phyloP scores from a whole-genome alignment of 495 filamentous ascomycete species.

The Cudoniella acicularis region DNA sequence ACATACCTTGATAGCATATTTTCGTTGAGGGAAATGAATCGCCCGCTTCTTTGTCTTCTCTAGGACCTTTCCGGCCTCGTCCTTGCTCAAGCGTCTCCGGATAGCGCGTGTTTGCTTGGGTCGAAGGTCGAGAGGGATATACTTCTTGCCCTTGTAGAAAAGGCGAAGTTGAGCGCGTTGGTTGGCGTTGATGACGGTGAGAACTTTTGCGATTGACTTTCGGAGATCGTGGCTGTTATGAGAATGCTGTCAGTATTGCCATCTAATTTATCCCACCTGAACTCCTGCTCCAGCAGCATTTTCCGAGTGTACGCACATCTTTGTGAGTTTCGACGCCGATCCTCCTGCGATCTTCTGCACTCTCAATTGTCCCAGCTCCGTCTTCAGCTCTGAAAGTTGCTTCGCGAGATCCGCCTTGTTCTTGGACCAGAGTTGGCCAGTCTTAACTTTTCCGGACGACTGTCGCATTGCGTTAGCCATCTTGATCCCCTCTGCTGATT shows the following conservation, averaged over 20 bases:
- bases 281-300: not conserved
- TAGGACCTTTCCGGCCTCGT: conserved; percentile 76
- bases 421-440: conserved; percentile 95
- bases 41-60: conserved; percentile 92
- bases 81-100: conserved; percentile 83
- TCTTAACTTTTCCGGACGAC: conserved; percentile 92
- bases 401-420: conserved; percentile 94
- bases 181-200: conserved; percentile 99
- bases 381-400: conserved; percentile 91
- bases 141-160: conserved; percentile 99
- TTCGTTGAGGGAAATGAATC: conserved; percentile 95
- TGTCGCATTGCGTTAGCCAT: conserved; percentile 35
- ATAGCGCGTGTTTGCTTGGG: conserved; percentile 95
- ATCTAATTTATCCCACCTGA: conserved; percentile 15
- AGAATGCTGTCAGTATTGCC: conserved; percentile 5
- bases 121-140: conserved; percentile 93
- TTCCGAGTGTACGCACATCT: conserved; percentile 75
- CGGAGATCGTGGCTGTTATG: conserved; percentile 91
- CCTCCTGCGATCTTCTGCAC: conserved; percentile 96
- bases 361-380: conserved; percentile 85
- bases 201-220: conserved; percentile 97
- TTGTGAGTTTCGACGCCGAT: conserved; percentile 88
- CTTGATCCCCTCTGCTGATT: not conserved
- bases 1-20: conserved; percentile 89
- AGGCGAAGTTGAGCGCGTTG: conserved; percentile 95